Percentiles rank a stretch among this genome's conserved stretches.
phyloP scores from a whole-genome alignment of 2,329 filamentous ascomycete species.

The Clonostachys byssicola region DNA sequence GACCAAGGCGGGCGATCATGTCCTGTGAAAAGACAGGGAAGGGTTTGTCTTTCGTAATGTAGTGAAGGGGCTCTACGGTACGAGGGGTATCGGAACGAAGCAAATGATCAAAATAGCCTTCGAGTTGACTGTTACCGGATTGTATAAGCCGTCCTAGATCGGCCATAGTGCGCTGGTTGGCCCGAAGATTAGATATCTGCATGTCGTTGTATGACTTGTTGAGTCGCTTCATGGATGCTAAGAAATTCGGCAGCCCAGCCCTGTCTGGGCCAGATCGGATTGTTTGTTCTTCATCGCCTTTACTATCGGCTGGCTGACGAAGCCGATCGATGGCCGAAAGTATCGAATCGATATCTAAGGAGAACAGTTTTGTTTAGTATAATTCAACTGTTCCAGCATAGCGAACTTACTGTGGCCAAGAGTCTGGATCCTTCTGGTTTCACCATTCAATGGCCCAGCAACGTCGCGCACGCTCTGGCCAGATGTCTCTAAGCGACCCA shows the following conservation, averaged over 20 bases:
- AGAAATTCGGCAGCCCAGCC: constrained; percentile 77
- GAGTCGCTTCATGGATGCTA: constrained; percentile 84
- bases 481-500: constrained; percentile 78
- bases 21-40: constrained; percentile 81
- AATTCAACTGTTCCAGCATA: neutral
- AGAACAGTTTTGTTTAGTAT: constrained; percentile 4
- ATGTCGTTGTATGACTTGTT: constrained; percentile 82
- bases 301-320: constrained; percentile 86
- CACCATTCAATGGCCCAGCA: constrained; percentile 86
- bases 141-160: constrained; percentile 77
- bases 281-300: constrained; percentile 86
- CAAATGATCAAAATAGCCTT: constrained; percentile 76
- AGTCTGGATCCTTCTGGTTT: constrained; percentile 86
- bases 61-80: constrained; percentile 85
- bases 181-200: constrained; percentile 83
- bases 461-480: constrained; percentile 90
- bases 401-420: constrained; percentile 66
- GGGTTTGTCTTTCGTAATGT: constrained; percentile 80
- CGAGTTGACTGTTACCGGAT: constrained; percentile 76
- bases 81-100: constrained; percentile 72
- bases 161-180: constrained; percentile 83
- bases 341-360: constrained; percentile 75
- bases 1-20: constrained; percentile 67
- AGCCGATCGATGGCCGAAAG: constrained; percentile 84
- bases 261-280: constrained; percentile 84